Percentiles rank a stretch among this genome's conserved stretches.
Conservation (phyloP, 106 monocot genomes). For the Iris macrosiphon region DNA sequence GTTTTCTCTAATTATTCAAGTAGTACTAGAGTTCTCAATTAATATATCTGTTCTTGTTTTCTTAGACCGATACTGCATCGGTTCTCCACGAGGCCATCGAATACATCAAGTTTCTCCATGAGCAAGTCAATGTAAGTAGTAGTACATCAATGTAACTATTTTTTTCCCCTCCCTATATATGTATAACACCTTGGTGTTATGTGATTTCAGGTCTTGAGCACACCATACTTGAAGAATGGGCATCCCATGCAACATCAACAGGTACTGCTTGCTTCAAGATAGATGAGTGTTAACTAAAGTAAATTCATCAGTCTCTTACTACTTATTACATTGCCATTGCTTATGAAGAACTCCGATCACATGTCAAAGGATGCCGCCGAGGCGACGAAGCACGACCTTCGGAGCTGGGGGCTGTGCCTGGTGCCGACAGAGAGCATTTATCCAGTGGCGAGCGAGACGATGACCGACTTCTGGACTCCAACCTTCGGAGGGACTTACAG, state of each 20-base stretch:
- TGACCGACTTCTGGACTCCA: conserved; percentile 63
- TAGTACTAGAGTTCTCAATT: too few relatives aligned
- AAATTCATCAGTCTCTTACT: too few relatives aligned
- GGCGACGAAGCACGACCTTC: conserved; percentile 40
- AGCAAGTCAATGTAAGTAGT: conserved; percentile 68
- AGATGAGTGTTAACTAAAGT: too few relatives aligned
- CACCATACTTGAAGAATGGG: conserved; percentile 67
- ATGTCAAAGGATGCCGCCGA: conserved; percentile 27
- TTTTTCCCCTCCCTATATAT: neutral
- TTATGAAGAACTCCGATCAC: conserved; percentile 30
- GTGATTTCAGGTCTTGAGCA: conserved; percentile 44
- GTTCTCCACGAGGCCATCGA: conserved; percentile 81
- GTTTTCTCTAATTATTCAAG: too few relatives aligned
- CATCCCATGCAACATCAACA: conserved; percentile 50
- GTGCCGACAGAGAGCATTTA: conserved; percentile 65
- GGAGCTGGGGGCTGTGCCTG: conserved; percentile 68
- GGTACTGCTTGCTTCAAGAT: too few relatives aligned
- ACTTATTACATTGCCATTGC: too few relatives aligned
- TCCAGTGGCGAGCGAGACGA: conserved; percentile 41
- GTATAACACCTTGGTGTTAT: neutral
- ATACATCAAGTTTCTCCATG: conserved; percentile 90
- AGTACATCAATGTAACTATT: too few relatives aligned
- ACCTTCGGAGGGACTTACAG: conserved; percentile 50
- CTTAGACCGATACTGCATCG: conserved; percentile 85
- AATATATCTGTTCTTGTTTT: neutral